A percentile compares a stretch with the other conserved stretches of the same genome.
Evolutionary conservation across 75 land plant species (phyloP).

Genomic region (Picea glauca): DNA sequence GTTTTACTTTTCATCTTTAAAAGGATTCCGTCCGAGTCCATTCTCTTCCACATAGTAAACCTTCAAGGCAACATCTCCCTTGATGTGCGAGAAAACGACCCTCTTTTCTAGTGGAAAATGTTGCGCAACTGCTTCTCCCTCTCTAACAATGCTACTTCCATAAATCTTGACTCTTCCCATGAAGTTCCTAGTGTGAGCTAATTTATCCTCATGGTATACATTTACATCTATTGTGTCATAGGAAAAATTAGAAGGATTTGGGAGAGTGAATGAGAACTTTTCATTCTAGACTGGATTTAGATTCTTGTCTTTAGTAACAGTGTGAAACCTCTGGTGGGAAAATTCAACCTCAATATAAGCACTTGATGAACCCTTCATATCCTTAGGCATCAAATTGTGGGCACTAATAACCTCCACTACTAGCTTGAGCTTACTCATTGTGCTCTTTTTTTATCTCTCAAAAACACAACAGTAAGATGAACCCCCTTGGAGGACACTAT

Average conservation of each 20-base stretch:
- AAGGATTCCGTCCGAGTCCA: neutral
- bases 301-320: too few relatives aligned
- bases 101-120: constrained; percentile 11
- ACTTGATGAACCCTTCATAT: too few relatives aligned
- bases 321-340: too few relatives aligned
- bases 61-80: constrained; percentile 19
- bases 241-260: neutral
- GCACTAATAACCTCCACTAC: too few relatives aligned
- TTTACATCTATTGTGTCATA: neutral
- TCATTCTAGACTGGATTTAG: too few relatives aligned
- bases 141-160: constrained; percentile 10
- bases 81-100: constrained; percentile 11
- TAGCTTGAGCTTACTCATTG: too few relatives aligned
- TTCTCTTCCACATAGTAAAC: constrained; percentile 9
- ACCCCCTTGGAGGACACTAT: too few relatives aligned
- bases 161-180: constrained; percentile 10
- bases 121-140: constrained; percentile 9
- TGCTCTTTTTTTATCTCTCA: too few relatives aligned
- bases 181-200: constrained; percentile 4
- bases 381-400: too few relatives aligned
- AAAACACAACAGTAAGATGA: too few relatives aligned
- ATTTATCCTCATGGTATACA: constrained; percentile 11
- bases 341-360: too few relatives aligned
- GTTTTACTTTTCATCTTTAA: too few relatives aligned
- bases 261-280: constrained; percentile 20